phyloP scores from a whole-genome alignment of 2,329 filamentous ascomycete species.

The Dissoconium aciculare region DNA sequence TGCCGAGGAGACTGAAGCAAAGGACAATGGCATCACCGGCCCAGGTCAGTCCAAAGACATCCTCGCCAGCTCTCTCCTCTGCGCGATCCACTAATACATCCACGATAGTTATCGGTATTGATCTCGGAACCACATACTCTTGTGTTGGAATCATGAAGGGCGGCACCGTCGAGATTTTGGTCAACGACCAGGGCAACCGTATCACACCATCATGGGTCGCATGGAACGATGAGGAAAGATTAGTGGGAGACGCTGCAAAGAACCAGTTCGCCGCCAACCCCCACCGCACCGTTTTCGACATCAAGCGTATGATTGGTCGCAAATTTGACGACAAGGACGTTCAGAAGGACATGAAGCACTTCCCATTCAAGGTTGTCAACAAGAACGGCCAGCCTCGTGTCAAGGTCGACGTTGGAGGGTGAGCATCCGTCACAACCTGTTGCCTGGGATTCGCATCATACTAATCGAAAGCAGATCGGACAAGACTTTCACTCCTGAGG shows the following conservation, averaged over 20 bases:
- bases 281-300: slow-evolving; percentile 32
- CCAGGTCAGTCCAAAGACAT: slow-evolving; percentile 37
- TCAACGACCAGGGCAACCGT: slow-evolving; percentile 94
- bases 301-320: slow-evolving; percentile 38
- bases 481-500: slow-evolving; percentile 67
- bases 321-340: slow-evolving; percentile 54
- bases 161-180: slow-evolving; percentile 87
- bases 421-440: slow-evolving; percentile 2
- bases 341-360: slow-evolving; percentile 91
- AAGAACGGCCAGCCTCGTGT: slow-evolving; percentile 84
- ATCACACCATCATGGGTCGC: slow-evolving; percentile 55
- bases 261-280: slow-evolving; percentile 56
- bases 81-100: not conserved
- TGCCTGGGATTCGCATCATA: slow-evolving; percentile 3
- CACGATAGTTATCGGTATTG: slow-evolving; percentile 93
- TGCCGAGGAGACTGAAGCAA: slow-evolving; percentile 56
- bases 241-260: slow-evolving; percentile 95
- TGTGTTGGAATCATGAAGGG: slow-evolving; percentile 94
- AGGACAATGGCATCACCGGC: slow-evolving; percentile 56
- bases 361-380: slow-evolving; percentile 86
- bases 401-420: slow-evolving; percentile 53
- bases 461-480: slow-evolving; percentile 23
- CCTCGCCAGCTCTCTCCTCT: not conserved
- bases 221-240: slow-evolving; percentile 84
- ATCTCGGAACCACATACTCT: slow-evolving; percentile 75